Evolutionary conservation across 1,139 yeast genomes (phyloP), one percentile per base, ranked within the genome.

Genomic region (Suhomyces yuchorum): DNA sequence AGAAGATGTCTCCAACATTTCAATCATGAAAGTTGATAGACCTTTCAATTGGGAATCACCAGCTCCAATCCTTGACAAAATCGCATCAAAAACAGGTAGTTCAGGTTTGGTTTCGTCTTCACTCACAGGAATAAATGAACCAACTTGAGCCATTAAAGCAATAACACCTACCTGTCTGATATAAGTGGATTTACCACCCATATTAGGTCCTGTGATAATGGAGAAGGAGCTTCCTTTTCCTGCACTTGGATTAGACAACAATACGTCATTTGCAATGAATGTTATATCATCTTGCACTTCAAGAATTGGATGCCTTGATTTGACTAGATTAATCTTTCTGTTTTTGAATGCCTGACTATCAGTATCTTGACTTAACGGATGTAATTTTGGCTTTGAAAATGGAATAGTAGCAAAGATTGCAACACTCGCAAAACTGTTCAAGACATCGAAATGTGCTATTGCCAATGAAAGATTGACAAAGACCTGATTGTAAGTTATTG

Each of bases 181-280:
- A 65, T 88, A 93, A 0, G 98, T 92, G 1, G 97, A 90, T 65
- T 93, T 93, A 61, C 98, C 98, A 51, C 98, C 99, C 99, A 93
- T 93, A 62, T 93, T 93, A 35, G 99, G 99, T 17, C 99, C 99
- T 0, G 99, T 93, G 30, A 93, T 89, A 28, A 93, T 86, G 14
- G 83, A 76, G 61, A 93, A 92, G 48, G 87, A 89, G 15, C 83
- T 75, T 0, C 66, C 71, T 22, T 52, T 55, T 9, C 66, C 66
- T 6, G 71, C 78, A 23, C 53, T 53, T 1, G 48, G 43, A 48
- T 65, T 67, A 14, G 71, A 62, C 49, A 91, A 71, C 12, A 70
- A 63, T 3, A 89, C 87, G 60, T 93, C 97, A 66, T 93, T 93
- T 3, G 97, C 83, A 52, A 93, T 92, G 60, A 93, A 93, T 23